These are phyloP conservation scores for Puccinia triticina DNA, from an alignment of 1,284 basidiomycete species.

Conservation along the genomic window DNA sequence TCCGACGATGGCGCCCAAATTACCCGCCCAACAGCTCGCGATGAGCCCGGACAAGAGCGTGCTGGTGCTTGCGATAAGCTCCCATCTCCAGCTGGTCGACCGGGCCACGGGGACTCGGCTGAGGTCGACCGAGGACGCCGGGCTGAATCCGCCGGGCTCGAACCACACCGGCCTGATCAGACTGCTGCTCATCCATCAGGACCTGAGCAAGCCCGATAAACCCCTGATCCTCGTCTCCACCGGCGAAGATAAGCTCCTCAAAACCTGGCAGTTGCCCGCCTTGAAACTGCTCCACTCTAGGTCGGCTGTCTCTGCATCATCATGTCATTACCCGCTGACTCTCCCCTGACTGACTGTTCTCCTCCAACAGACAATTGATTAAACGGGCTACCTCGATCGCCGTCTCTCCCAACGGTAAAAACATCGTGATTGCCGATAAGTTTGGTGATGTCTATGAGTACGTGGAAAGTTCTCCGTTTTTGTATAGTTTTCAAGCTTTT, in stretches of 20 bases:
- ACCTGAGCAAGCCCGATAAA: not conserved
- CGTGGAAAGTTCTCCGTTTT: not conserved
- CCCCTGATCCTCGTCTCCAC: constrained; percentile 13
- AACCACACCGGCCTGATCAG: constrained; percentile 40
- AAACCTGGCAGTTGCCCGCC: constrained; percentile 41
- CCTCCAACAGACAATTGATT: constrained; percentile 22
- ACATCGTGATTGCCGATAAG: constrained; percentile 51
- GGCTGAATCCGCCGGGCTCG: not conserved
- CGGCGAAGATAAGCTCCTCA: constrained; percentile 49
- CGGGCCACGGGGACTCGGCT: not conserved
- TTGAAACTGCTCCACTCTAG: constrained; percentile 41
- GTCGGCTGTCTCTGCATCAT: not conserved
- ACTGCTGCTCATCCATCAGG: constrained; percentile 44
- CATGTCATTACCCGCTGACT: no score
- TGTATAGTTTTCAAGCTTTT: no score
- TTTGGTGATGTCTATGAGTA: constrained; percentile 51
- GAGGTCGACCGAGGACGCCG: constrained; percentile 9
- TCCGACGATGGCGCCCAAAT: not conserved
- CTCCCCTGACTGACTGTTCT: not conserved
- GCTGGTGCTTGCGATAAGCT: not conserved
- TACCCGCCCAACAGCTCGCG: constrained; percentile 17
- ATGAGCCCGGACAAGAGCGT: constrained; percentile 1
- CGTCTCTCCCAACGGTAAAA: constrained; percentile 47
- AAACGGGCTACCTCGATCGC: constrained; percentile 43
- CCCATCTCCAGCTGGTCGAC: constrained; percentile 13